Evolutionary conservation across 495 filamentous ascomycete species (phyloP).

Genomic region (Articulospora tetracladia): DNA sequence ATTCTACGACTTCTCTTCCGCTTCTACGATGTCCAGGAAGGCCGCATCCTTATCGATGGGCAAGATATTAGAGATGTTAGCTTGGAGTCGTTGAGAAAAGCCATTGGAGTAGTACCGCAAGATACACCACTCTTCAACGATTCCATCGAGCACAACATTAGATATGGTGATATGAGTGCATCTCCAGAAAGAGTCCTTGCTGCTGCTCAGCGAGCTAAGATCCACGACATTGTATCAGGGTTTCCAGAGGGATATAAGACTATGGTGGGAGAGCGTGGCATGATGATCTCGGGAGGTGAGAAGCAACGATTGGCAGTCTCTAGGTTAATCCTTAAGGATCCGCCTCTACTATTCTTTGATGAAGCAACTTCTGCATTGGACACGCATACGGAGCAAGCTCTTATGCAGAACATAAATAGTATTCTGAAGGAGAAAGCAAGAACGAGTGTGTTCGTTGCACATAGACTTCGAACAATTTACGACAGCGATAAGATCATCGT

Average conservation of each 20-base stretch:
- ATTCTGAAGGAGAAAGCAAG: constrained; percentile 84
- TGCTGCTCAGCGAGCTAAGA: constrained; percentile 75
- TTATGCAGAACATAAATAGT: constrained; percentile 90
- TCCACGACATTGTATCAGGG: constrained; percentile 73
- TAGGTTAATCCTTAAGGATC: constrained; percentile 84
- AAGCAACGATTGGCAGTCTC: constrained; percentile 92
- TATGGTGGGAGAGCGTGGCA: constrained; percentile 89
- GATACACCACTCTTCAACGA: constrained; percentile 97
- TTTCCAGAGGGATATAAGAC: constrained; percentile 88
- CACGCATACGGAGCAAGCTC: constrained; percentile 89
- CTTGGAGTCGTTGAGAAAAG: constrained; percentile 74
- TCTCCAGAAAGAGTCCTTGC: constrained; percentile 65
- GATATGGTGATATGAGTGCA: constrained; percentile 85
- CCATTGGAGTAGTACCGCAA: constrained; percentile 95
- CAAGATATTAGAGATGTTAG: constrained; percentile 86
- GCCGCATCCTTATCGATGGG: constrained; percentile 85
- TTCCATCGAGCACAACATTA: constrained; percentile 91
- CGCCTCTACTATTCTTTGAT: constrained; percentile 91
- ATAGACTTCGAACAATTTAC: constrained; percentile 86
- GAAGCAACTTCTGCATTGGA: constrained; percentile 96
- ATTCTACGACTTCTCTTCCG: constrained; percentile 88
- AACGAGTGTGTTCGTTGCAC: constrained; percentile 93
- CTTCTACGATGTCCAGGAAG: constrained; percentile 86
- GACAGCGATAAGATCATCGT: constrained; percentile 96
- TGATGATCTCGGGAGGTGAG: constrained; percentile 98